Evolutionary conservation across 352 stramenopile species (phyloP).

Genomic region (Pythium coloratum): DNA sequence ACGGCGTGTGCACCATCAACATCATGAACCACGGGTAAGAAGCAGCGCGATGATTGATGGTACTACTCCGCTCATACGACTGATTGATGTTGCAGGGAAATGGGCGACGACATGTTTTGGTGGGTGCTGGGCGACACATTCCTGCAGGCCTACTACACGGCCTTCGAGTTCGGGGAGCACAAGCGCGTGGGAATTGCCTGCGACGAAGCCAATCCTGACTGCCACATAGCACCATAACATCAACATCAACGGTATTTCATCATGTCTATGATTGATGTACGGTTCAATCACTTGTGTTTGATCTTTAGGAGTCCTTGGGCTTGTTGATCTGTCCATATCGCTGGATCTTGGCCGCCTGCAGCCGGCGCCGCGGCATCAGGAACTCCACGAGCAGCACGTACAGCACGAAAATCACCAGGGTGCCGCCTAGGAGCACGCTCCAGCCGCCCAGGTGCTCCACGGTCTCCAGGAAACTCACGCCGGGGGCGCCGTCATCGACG

Average conservation of each 20-base stretch:
- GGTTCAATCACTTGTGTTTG: background rate
- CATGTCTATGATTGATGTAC: background rate
- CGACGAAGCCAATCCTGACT: slow-evolving; percentile 18
- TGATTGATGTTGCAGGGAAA: slow-evolving; percentile 24
- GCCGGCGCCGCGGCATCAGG: slow-evolving; percentile 25
- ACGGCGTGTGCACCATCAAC: slow-evolving; percentile 39
- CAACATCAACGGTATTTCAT: background rate
- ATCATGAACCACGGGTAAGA: slow-evolving; percentile 45
- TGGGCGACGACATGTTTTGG: slow-evolving; percentile 46
- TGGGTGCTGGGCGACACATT: slow-evolving; percentile 70
- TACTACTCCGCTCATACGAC: background rate
- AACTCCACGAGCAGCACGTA: slow-evolving; percentile 30
- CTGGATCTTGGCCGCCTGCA: slow-evolving; percentile 4
- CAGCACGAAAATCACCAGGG: slow-evolving; percentile 24
- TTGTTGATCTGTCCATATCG: background rate
- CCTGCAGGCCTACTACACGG: slow-evolving; percentile 59
- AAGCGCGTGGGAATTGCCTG: slow-evolving; percentile 55
- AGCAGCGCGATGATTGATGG: background rate
- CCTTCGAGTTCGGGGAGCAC: slow-evolving; percentile 48
- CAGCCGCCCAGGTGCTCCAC: slow-evolving; percentile 29
- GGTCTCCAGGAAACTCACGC: slow-evolving; percentile 30
- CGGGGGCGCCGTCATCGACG: background rate
- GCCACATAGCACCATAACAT: slow-evolving; percentile 5
- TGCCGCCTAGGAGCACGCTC: slow-evolving; percentile 12
- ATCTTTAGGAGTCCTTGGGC: slow-evolving; percentile 4